Percentiles rank a stretch among this genome's conserved stretches.
These are phyloP conservation scores for Crithidia expoeki DNA, from an alignment of 208 protist genomes.

Conservation along the genomic window DNA sequence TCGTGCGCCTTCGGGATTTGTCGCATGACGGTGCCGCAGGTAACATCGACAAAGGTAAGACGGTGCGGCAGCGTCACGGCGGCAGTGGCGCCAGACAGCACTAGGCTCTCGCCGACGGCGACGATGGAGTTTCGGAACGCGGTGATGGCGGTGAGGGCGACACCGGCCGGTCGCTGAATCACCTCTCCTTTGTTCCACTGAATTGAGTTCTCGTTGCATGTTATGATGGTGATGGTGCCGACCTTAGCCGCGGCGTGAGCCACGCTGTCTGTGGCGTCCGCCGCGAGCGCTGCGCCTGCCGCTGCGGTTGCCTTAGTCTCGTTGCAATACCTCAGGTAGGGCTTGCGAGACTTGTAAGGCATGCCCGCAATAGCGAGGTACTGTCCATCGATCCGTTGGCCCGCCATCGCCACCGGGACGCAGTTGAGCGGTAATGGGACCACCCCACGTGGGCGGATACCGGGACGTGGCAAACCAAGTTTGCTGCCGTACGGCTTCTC, in stretches of 20 bases:
- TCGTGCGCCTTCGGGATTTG: constrained; percentile 58
- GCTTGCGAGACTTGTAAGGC: constrained; percentile 39
- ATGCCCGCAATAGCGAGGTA: constrained; percentile 67
- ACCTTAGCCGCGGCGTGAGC: constrained; percentile 4
- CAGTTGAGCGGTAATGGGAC: constrained; percentile 51
- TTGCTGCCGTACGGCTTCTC: constrained; percentile 24
- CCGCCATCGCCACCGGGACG: constrained; percentile 64
- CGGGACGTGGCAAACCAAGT: constrained; percentile 16
- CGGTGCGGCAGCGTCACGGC: constrained; percentile 12
- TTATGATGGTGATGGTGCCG: constrained; percentile 54
- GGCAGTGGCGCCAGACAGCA: constrained; percentile 1
- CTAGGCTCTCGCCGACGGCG: constrained; percentile 56
- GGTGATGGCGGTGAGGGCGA: constrained; percentile 64
- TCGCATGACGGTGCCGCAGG: constrained; percentile 44
- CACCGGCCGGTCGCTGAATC: constrained; percentile 49
- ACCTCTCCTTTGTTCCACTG: constrained; percentile 66
- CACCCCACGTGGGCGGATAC: constrained; percentile 20
- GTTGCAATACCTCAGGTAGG: constrained; percentile 32
- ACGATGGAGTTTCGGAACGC: constrained; percentile 65
- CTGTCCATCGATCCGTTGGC: constrained; percentile 49
- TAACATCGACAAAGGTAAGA: constrained; percentile 34
- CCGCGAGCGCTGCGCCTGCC: constrained; percentile 2
- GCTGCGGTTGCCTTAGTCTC: constrained; percentile 1
- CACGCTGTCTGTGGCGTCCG: constrained; percentile 2
- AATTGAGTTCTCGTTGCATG: constrained; percentile 56